Base-by-base conservation (phyloP, 73 alveolate genomes). In the Effrenium voratum region DNA sequence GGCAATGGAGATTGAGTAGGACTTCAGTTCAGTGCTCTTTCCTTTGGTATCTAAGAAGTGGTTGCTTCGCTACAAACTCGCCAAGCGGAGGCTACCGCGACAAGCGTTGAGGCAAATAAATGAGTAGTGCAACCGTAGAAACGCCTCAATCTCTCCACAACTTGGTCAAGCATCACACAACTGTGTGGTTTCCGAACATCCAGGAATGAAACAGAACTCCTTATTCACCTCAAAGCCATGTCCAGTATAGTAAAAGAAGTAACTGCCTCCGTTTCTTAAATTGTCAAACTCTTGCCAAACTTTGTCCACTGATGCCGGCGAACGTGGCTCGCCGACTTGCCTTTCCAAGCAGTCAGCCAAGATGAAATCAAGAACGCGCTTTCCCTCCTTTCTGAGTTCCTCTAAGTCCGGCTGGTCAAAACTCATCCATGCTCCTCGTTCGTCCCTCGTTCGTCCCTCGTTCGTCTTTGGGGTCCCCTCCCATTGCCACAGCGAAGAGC, bases 221-320 rank as follows among this genome's bases (percentile, higher is more conserved):
- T 46, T 68, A 32, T 79, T 44, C 10, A 44, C 91, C 38, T 79
- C 91, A 68, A 79, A 79, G 28, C 91, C 91, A 79, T 79, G 91
- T 15, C 91, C 91, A 46, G 91, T 43, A 13, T 44, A 79, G 43
- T 79, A 79, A 22, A 79, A 44, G 38, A 79, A 79, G 66, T 79
- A 79, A 6, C 28, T 19, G 32, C 68, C 68, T 22, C 91, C 68
- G 40, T 79, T 22, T 45, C 43, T 10, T 24, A 79, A 43, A 8
- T 43, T 45, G 44, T 44, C 68, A 44, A 3, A 46, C 41, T 26
- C 22, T 43, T 36, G 26, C 5, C 55, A 34, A 79, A 79, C 41
- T 26, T 26, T 19, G 4, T 26, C 63, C 12, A 43, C 91, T 63
- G 77, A 36, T 16, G 40, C 26, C 43, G 26, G 12, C 77, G 26